Conservation (phyloP, 2,329 filamentous ascomycete genomes). For the Penicillium hesseltinei region DNA sequence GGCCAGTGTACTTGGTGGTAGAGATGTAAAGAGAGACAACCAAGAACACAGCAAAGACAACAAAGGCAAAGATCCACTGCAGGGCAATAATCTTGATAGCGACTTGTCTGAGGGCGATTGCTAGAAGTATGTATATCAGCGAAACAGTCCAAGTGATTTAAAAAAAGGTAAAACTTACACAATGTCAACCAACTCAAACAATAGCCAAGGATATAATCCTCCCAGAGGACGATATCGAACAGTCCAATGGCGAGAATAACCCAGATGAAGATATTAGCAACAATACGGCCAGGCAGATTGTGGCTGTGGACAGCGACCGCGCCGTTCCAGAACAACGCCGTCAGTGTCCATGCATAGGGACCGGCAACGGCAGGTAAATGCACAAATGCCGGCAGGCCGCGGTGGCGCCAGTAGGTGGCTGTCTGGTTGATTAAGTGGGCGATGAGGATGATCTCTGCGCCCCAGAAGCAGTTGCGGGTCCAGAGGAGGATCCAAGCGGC, state of each 20-base stretch:
- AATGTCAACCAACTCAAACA: slow-evolving; percentile 70
- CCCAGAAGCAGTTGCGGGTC: slow-evolving; percentile 70
- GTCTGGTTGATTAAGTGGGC: slow-evolving; percentile 80
- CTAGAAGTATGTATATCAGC: slow-evolving; percentile 31
- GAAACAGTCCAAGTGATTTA: not conserved
- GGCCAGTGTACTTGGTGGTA: slow-evolving; percentile 34
- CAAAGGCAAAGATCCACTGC: slow-evolving; percentile 91
- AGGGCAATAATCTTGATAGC: slow-evolving; percentile 69
- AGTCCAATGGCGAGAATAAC: slow-evolving; percentile 71
- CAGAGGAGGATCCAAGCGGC: slow-evolving; percentile 83
- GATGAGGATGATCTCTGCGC: slow-evolving; percentile 71
- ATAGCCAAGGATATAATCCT: slow-evolving; percentile 77
- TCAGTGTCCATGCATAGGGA: slow-evolving; percentile 81
- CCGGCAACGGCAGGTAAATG: slow-evolving; percentile 73
- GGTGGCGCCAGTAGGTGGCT: slow-evolving; percentile 77
- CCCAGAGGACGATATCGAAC: slow-evolving; percentile 72
- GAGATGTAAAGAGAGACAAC: slow-evolving; percentile 58
- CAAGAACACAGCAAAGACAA: slow-evolving; percentile 74
- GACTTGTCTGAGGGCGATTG: slow-evolving; percentile 75
- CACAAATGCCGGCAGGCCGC: slow-evolving; percentile 68
- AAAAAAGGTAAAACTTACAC: slow-evolving; percentile 48
- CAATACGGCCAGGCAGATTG: slow-evolving; percentile 67
- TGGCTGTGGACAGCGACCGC: slow-evolving; percentile 74
- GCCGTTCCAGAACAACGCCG: slow-evolving; percentile 85
- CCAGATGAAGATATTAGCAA: slow-evolving; percentile 89